Evolutionary conservation across 306 rosid genomes (phyloP), one percentile per base, ranked within the genome.

Genomic region (Pyrus communis): DNA sequence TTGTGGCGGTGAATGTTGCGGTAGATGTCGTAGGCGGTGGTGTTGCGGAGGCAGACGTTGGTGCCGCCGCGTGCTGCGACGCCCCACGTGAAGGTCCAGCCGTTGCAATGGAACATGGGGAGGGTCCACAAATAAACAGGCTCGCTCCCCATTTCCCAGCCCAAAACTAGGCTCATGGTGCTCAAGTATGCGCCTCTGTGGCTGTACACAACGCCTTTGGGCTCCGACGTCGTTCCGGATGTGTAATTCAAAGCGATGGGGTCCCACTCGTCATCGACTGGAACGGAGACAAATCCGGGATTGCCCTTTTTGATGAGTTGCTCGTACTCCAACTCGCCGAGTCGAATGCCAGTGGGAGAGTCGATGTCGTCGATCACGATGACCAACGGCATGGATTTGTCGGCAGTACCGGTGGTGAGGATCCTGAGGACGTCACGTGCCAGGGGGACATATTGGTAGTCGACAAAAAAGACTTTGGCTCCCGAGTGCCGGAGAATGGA

Each of bases 21-120:
- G 79, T 86, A 89, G 21, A 94, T 94, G 69, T 94, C 87, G 11
- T 7, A 3, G 2, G 98, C 96, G 0, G 81, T 46, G 3, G 85
- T 68, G 81, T 82, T 86, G 9, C 98, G 83, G 51, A 94, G 82
- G 63, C 98, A 94, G 6, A 94, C 73, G 18, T 90, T 94, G 2
- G 97, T 92, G 0, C 98, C 98, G 0, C 98, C 98, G 0, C 98
- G 91, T 0, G 98, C 98, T 0, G 97, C 98, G 12, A 90, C 83
- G 0, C 98, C 98, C 98, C 98, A 94, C 0, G 97, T 85, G 87
- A 94, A 94, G 23, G 98, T 94, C 98, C 98, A 94, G 0, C 98
- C 98, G 46, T 94, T 94, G 61, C 98, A 94, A 17, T 94, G 98
- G 85, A 94, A 94, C 97, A 94, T 92, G 0, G 98, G 98, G 0